Evolutionary conservation across 306 rosid species (phyloP).

Genomic region (Malus asiatica): DNA sequence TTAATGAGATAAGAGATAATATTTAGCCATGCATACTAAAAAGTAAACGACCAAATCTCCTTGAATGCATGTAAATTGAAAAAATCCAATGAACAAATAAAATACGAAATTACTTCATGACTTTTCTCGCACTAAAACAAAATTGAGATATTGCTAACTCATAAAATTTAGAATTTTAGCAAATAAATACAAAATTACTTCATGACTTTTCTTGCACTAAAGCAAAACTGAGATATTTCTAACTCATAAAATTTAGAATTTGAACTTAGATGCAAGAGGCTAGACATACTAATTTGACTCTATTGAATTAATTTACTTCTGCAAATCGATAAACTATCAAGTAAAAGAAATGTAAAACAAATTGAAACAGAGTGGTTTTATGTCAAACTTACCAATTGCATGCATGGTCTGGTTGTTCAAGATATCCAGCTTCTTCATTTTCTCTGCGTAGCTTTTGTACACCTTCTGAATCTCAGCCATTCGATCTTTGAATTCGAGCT

Average conservation of each 20-base stretch:
- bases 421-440: constrained; percentile 72
- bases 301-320: background rate
- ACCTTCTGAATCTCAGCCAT: constrained; percentile 56
- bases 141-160: no score
- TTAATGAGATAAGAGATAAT: background rate
- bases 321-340: background rate
- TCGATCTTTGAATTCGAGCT: constrained; percentile 43
- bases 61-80: background rate
- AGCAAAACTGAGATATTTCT: no score
- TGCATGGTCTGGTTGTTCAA: constrained; percentile 83
- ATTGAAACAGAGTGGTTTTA: background rate
- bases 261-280: no score
- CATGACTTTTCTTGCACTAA: no score
- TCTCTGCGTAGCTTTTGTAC: constrained; percentile 54
- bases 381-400: constrained; percentile 50
- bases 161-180: no score
- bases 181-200: background rate
- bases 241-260: no score
- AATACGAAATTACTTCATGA: background rate
- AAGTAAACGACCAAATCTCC: background rate
- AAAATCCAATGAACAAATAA: background rate
- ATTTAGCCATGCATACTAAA: background rate
- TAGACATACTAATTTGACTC: no score
- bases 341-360: background rate
- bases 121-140: no score